These are phyloP conservation scores for Fusarium subtropicale DNA, from an alignment of 2,329 filamentous ascomycete genomes.

Conservation along the genomic window DNA sequence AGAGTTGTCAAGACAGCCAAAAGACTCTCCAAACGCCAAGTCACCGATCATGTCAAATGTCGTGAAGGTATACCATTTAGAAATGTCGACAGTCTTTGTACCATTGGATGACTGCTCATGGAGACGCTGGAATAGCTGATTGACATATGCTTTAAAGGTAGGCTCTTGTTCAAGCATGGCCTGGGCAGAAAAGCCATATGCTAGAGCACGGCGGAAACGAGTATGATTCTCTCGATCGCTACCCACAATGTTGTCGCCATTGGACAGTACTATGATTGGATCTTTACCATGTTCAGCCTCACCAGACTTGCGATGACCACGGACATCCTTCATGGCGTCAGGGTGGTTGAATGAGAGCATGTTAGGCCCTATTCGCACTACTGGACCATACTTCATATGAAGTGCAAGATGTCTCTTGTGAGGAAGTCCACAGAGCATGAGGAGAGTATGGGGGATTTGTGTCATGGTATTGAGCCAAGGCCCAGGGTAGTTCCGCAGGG, in stretches of 20 bases:
- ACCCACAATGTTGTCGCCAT: neutral
- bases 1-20: neutral
- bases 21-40: slow-evolving; percentile 9
- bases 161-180: slow-evolving; percentile 13
- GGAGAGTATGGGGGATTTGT: neutral
- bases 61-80: slow-evolving; percentile 5
- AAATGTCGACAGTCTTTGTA: neutral
- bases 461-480: slow-evolving; percentile 7
- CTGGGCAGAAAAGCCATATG: slow-evolving; percentile 7
- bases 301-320: slow-evolving; percentile 4
- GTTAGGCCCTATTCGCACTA: neutral
- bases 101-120: neutral
- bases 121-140: neutral
- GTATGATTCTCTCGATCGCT: slow-evolving; percentile 3
- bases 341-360: slow-evolving; percentile 12
- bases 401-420: slow-evolving; percentile 4
- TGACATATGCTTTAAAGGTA: slow-evolving; percentile 1
- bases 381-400: slow-evolving; percentile 12
- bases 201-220: slow-evolving; percentile 3
- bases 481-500: slow-evolving; percentile 1
- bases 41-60: slow-evolving; percentile 16
- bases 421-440: neutral
- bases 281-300: slow-evolving; percentile 7
- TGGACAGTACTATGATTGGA: neutral
- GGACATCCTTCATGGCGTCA: slow-evolving; percentile 10